These are phyloP conservation scores for Thelonectria discophora DNA, from an alignment of 2,329 filamentous ascomycete species.

Conservation along the genomic window DNA sequence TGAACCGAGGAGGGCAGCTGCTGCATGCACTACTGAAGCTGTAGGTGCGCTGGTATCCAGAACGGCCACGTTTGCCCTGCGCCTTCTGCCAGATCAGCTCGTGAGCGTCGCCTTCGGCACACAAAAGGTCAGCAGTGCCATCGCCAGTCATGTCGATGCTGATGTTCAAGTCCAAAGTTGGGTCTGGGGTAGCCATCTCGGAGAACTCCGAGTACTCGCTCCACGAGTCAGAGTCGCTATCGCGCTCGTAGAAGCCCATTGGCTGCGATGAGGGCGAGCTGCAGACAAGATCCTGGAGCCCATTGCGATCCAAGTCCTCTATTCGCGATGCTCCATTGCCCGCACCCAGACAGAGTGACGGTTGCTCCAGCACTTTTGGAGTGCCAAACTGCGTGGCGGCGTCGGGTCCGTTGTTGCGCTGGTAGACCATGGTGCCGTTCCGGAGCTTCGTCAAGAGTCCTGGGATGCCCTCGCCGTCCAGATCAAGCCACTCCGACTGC, in stretches of 20 bases:
- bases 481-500: conserved; percentile 3
- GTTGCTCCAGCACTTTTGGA: not conserved
- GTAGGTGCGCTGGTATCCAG: not conserved
- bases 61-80: not conserved
- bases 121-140: conserved; percentile 2
- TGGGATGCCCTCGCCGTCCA: conserved; percentile 12
- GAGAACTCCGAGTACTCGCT: not conserved
- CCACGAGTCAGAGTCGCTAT: not conserved
- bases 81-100: not conserved
- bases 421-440: conserved; percentile 3
- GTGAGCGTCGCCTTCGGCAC: not conserved
- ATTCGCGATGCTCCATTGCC: not conserved
- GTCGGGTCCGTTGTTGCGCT: conserved; percentile 1
- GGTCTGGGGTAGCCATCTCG: not conserved
- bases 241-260: conserved; percentile 1
- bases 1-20: not conserved
- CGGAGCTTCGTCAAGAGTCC: not conserved
- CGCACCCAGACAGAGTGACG: not conserved
- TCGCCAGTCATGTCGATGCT: conserved; percentile 11
- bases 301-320: conserved; percentile 1
- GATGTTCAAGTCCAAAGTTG: no score
- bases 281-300: not conserved
- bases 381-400: not conserved
- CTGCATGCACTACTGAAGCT: not conserved
- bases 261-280: not conserved